phyloP scores from a whole-genome alignment of 148 eudicot genomes.

The Talinum fruticosum region DNA sequence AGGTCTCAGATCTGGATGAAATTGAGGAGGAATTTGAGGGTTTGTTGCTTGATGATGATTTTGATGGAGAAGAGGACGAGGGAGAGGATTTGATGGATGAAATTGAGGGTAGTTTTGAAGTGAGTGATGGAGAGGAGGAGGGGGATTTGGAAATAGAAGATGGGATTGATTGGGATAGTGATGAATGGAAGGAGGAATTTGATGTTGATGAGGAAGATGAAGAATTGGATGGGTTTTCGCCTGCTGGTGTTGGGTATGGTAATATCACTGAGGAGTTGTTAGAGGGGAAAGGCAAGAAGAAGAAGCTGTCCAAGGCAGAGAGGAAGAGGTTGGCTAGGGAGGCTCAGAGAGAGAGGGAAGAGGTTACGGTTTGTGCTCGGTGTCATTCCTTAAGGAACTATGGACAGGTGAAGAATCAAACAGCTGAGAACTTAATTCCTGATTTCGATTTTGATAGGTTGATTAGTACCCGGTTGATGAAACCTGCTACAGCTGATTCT shows the following conservation, averaged over 20 bases:
- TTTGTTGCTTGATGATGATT: constrained; percentile 32
- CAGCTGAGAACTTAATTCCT: constrained; percentile 87
- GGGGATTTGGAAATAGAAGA: constrained; percentile 33
- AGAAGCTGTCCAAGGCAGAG: constrained; percentile 65
- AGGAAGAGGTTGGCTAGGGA: constrained; percentile 72
- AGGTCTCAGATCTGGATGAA: constrained; percentile 37
- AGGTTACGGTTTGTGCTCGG: constrained; percentile 89
- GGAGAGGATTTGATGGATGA: constrained; percentile 30
- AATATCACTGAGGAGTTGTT: constrained; percentile 66
- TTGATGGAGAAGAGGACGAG: constrained; percentile 31
- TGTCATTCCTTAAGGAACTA: constrained; percentile 93
- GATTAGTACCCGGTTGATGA: constrained; percentile 79
- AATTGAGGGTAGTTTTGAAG: constrained; percentile 37
- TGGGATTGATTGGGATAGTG: constrained; percentile 61
- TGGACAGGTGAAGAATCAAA: constrained; percentile 83
- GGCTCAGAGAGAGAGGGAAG: constrained; percentile 55
- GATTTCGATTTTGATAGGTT: constrained; percentile 93
- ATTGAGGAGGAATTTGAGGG: constrained; percentile 38
- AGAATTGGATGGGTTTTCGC: constrained; percentile 62
- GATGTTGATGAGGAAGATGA: constrained; percentile 50
- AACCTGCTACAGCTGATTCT: constrained; percentile 60
- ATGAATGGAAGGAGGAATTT: constrained; percentile 66
- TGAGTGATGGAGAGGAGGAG: constrained; percentile 35
- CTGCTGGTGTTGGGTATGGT: constrained; percentile 85
- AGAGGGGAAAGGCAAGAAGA: constrained; percentile 43